Percentiles rank a stretch among this genome's conserved stretches.
phyloP scores from a whole-genome alignment of 768 basidiomycete genomes.

The Galerina marginata region DNA sequence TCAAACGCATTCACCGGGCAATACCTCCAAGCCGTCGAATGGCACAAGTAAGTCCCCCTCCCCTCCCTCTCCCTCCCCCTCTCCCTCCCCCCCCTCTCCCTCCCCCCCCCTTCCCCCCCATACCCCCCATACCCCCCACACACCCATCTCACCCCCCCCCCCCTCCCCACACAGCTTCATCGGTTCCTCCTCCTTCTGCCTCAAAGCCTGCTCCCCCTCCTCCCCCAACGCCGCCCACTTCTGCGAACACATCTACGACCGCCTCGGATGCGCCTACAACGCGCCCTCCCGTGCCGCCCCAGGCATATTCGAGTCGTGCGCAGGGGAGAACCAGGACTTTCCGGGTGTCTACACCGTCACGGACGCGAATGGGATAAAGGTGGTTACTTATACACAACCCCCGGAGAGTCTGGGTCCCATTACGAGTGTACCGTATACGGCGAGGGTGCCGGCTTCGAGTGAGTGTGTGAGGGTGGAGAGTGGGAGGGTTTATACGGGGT shows the following conservation, averaged over 20 bases:
- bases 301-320: conserved; percentile 67
- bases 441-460: conserved; percentile 44
- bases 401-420: conserved; percentile 48
- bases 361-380: background rate
- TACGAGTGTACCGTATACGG: conserved; percentile 45
- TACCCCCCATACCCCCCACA: background rate
- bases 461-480: conserved; percentile 40
- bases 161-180: conserved; percentile 58
- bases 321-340: conserved; percentile 55
- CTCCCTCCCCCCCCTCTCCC: background rate
- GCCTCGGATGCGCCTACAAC: conserved; percentile 77
- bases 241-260: conserved; percentile 78
- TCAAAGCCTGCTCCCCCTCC: conserved; percentile 73
- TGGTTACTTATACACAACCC: conserved; percentile 50
- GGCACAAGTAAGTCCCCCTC: conserved; percentile 61
- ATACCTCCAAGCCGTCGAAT: conserved; percentile 65
- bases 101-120: too few species aligned
- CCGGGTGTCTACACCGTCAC: conserved; percentile 38
- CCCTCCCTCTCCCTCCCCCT: too few species aligned
- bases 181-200: conserved; percentile 66
- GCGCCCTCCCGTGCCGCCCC: conserved; percentile 68
- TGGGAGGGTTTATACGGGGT: conserved; percentile 33
- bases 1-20: conserved; percentile 56
- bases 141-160: background rate
- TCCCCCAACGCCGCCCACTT: conserved; percentile 49